Base-by-base conservation (phyloP, 202 grass and related monocot genomes). In the Panicum hallii region DNA sequence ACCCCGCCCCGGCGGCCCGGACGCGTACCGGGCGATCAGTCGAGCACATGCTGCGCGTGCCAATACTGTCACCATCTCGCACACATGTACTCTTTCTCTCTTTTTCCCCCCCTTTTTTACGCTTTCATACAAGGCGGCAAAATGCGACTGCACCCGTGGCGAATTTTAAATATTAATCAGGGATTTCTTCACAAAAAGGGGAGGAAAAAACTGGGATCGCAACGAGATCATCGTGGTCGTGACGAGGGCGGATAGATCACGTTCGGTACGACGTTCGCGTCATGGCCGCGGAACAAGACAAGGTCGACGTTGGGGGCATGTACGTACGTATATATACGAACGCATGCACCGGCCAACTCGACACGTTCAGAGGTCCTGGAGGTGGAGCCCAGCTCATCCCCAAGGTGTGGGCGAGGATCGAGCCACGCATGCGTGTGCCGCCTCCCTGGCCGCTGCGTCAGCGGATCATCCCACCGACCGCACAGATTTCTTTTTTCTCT, bases 341-440 rank as follows among this genome's bases (percentile, higher is more conserved):
- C 20, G 3, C 36, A 38, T 4, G 36, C 36, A 38, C 36, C 36
- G 20, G 30, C 26, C 28, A 36, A 16, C 26, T 64, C 14, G 10
- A 12, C 66, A 13, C 42, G 20, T 46, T 20, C 12, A 63, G 16
- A 15, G 17, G 13, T 15, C 6, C 14, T 30, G 58, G 23, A 62
- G 22, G 67, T 47, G 67, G 67, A 70, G 43, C 43, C 67, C 20
- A 46, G 67, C 43, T 47, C 43, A 28, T 14, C 67, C 67, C 66
- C 15, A 68, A 44, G 42, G 5, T 14, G 43, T 47, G n/a, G 67
- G 10, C n/a, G 43, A 7, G 23, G 43, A 70, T 70, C 0, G 13
- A 50, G 23, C 23, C 69, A 30, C 69, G 69, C 22, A 14, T 17
- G 44, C 69, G 17, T 4, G 65, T 7, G 6, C n/a, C n/a, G 22